These are phyloP conservation scores for Globisporangium sylvaticum DNA, from an alignment of 352 stramenopile genomes.

Conservation along the genomic window DNA sequence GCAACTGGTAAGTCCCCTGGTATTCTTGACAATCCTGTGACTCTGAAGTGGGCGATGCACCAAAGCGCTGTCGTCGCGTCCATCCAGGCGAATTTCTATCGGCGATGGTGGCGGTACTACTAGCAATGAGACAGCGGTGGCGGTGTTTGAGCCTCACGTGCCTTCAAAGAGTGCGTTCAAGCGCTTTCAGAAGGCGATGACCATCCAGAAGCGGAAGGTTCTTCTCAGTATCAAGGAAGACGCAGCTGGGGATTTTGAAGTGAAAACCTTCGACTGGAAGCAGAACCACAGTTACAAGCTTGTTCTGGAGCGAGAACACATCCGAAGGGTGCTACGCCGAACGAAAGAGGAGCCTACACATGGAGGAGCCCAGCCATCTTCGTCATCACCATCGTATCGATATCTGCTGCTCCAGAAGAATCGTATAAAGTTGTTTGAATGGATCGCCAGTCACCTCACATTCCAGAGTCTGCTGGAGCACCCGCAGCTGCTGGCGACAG, in stretches of 20 bases:
- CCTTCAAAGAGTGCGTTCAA: background rate
- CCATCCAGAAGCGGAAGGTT: slow-evolving; percentile 37
- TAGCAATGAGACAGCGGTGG: background rate
- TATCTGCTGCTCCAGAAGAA: slow-evolving; percentile 40
- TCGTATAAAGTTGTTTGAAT: slow-evolving; percentile 39
- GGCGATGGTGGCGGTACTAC: background rate
- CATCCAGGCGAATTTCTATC: slow-evolving; percentile 22
- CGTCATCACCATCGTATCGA: background rate
- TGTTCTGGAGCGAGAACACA: slow-evolving; percentile 41
- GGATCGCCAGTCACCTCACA: slow-evolving; percentile 41
- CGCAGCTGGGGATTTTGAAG: slow-evolving; percentile 33
- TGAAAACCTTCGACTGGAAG: slow-evolving; percentile 41
- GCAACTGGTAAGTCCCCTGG: background rate
- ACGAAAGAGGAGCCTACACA: background rate
- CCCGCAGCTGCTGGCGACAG: slow-evolving; percentile 32
- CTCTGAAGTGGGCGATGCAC: slow-evolving; percentile 19
- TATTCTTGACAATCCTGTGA: slow-evolving; percentile 13
- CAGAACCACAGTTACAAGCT: slow-evolving; percentile 38
- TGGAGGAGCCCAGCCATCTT: background rate
- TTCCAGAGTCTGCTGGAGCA: slow-evolving; percentile 68
- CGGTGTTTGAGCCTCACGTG: slow-evolving; percentile 5
- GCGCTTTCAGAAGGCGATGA: slow-evolving; percentile 27
- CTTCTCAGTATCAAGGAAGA: slow-evolving; percentile 45
- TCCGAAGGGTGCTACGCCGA: slow-evolving; percentile 32
- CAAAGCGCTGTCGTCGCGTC: slow-evolving; percentile 15